Evolutionary conservation across 768 basidiomycete species (phyloP).

Genomic region (Kwoniella botswanensis): DNA sequence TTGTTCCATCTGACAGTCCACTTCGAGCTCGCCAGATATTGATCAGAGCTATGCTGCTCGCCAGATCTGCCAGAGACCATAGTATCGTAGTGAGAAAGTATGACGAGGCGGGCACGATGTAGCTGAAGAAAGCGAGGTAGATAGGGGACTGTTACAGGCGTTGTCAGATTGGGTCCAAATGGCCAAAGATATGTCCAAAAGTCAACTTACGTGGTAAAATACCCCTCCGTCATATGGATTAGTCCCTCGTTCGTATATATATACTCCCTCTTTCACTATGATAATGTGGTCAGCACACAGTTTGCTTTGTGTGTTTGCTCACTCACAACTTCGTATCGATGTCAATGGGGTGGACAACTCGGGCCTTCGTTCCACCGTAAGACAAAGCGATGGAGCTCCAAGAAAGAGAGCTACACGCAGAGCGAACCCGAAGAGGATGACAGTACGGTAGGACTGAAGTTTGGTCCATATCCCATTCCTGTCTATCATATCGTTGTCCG

Average conservation of each 20-base stretch:
- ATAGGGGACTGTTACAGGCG: constrained; percentile 71
- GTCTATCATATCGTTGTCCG: neutral
- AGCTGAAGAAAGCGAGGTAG: constrained; percentile 76
- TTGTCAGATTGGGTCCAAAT: neutral
- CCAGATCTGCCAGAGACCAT: constrained; percentile 73
- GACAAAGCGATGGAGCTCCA: constrained; percentile 10
- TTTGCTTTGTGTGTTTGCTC: constrained; percentile 11
- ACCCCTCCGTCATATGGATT: constrained; percentile 86
- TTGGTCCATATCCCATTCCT: neutral
- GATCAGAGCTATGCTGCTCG: constrained; percentile 72
- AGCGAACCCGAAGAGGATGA: constrained; percentile 15
- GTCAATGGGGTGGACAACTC: constrained; percentile 82
- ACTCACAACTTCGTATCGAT: constrained; percentile 74
- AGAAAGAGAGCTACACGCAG: constrained; percentile 29
- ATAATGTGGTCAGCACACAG: constrained; percentile 24
- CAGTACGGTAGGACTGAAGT: neutral
- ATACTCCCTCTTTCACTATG: constrained; percentile 87
- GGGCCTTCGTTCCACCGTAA: constrained; percentile 68
- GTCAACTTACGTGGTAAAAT: constrained; percentile 75
- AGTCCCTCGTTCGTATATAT: constrained; percentile 74
- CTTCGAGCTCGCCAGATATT: constrained; percentile 71
- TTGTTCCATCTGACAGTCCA: constrained; percentile 60
- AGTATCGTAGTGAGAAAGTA: constrained; percentile 63
- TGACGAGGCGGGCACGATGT: constrained; percentile 67
- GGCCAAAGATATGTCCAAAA: neutral